Evolutionary conservation across 2,329 filamentous ascomycete genomes (phyloP), one percentile per base, ranked within the genome.

Genomic region (Diaporthe vaccinii): DNA sequence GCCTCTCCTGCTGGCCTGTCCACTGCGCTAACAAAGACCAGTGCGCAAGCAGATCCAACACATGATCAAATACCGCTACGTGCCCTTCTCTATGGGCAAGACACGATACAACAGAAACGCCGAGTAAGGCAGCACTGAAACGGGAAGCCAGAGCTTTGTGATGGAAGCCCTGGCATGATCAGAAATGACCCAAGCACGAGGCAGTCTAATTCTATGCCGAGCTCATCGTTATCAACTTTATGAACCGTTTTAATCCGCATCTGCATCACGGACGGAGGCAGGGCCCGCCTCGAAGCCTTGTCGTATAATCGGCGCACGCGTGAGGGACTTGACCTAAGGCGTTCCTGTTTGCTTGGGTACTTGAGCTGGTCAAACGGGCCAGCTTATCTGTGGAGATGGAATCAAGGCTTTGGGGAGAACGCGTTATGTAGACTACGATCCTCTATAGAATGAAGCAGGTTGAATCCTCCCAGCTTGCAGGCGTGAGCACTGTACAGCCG

Each of bases 21-120:
- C 39, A 68, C n/a, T 31, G 34, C 9, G 41, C 76, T 73, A 25
- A 77, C 36, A 46, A 17, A 58, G 58, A n/a, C 31, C 80, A 98
- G 95, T 99, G 97, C 92, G 97, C 86, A 95, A 97, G 89, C 97
- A 99, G 87, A 99, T 99, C 80, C 97, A 99, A 88, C 97, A 98
- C 87, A 99, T 99, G 97, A 96, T 99, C 90, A 99, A 98, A 89
- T 99, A 98, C 89, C 95, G 96, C 86, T 99, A 98, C 83, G 95
- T 98, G 41, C 95, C 96, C 55, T 98, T 98, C 87, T 93, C 94
- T 55, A 92, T 98, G 79, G 96, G 96, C 85, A 98, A 98, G 91
- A 89, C 94, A 78, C 92, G 91, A 83, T 97, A 97, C 84, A 87
- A 85, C 83, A 93, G 92, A 87, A 90, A 87, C 85, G 92, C 86